Conservation (phyloP, 1,284 basidiomycete species). For the Albatrellus sp. region DNA sequence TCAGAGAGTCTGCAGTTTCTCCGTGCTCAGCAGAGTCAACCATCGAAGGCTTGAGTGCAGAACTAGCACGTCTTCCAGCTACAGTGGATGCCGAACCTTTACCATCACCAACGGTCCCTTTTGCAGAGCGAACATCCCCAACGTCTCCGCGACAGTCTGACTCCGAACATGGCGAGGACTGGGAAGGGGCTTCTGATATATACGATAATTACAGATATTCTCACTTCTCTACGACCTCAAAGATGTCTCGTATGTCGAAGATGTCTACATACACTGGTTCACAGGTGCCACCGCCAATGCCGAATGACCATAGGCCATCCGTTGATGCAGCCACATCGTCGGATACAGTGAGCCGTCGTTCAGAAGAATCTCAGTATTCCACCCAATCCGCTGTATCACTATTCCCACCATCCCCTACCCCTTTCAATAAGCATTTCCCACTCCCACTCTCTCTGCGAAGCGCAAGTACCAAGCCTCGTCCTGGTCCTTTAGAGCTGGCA, state of each 20-base stretch:
- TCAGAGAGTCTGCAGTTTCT: not conserved
- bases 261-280: conserved; percentile 18
- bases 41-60: conserved; percentile 8
- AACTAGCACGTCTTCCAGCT: conserved; percentile 2
- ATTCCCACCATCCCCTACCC: not conserved
- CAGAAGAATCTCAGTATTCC: conserved; percentile 7
- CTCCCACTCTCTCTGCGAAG: no score
- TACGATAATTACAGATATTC: conserved; percentile 70
- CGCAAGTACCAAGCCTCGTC: not conserved
- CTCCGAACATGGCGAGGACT: conserved; percentile 30
- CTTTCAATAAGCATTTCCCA: not conserved
- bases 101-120: not conserved
- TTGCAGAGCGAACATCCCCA: not conserved
- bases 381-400: not conserved
- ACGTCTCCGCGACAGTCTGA: conserved; percentile 1
- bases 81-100: not conserved
- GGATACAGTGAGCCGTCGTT: conserved; percentile 4
- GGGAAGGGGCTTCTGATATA: conserved; percentile 54
- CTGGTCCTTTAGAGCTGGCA: conserved; percentile 5
- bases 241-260: conserved; percentile 21
- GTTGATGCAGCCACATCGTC: conserved; percentile 2
- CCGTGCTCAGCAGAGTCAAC: conserved; percentile 10
- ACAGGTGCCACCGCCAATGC: conserved; percentile 23
- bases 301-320: conserved; percentile 13
- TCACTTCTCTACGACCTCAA: conserved; percentile 39